These are phyloP conservation scores for Ogataea trehaloabstinens DNA, from an alignment of 805 yeast genomes.

Conservation along the genomic window DNA sequence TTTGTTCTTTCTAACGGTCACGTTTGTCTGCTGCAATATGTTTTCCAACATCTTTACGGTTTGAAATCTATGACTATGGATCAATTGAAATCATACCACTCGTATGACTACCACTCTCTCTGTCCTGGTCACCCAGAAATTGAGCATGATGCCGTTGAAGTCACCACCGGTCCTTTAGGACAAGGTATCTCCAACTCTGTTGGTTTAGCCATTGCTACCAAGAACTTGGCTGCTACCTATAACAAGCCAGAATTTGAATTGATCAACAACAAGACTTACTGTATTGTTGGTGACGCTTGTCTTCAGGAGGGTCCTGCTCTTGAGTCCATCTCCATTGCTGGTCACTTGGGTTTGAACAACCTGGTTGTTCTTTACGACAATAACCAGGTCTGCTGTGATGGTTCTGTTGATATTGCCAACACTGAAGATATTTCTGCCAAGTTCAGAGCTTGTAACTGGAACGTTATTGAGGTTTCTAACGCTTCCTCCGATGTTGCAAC, in stretches of 20 bases:
- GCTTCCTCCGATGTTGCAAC: constrained; percentile 84
- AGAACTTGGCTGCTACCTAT: constrained; percentile 86
- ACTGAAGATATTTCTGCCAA: constrained; percentile 88
- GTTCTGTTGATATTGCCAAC: constrained; percentile 85
- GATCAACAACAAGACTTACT: constrained; percentile 73
- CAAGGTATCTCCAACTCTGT: constrained; percentile 97
- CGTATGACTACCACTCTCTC: constrained; percentile 79
- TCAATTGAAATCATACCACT: constrained; percentile 74
- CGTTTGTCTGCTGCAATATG: constrained; percentile 86
- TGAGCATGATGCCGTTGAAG: constrained; percentile 91
- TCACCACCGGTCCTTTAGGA: constrained; percentile 98
- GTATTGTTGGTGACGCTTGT: constrained; percentile 95
- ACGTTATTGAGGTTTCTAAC: constrained; percentile 62
- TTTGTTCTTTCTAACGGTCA: constrained; percentile 96
- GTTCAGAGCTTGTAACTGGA: constrained; percentile 94
- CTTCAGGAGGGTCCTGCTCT: constrained; percentile 96
- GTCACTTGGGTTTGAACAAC: constrained; percentile 90
- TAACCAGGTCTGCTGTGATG: constrained; percentile 96
- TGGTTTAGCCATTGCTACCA: constrained; percentile 94
- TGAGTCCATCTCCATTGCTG: constrained; percentile 93
- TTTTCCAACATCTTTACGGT: constrained; percentile 83
- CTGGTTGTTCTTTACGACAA: constrained; percentile 94
- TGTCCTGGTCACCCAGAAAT: constrained; percentile 98
- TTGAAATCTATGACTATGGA: constrained; percentile 71
- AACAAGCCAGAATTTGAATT: constrained; percentile 80